phyloP scores from a whole-genome alignment of 306 rosid species.

The Fragaria vesca region DNA sequence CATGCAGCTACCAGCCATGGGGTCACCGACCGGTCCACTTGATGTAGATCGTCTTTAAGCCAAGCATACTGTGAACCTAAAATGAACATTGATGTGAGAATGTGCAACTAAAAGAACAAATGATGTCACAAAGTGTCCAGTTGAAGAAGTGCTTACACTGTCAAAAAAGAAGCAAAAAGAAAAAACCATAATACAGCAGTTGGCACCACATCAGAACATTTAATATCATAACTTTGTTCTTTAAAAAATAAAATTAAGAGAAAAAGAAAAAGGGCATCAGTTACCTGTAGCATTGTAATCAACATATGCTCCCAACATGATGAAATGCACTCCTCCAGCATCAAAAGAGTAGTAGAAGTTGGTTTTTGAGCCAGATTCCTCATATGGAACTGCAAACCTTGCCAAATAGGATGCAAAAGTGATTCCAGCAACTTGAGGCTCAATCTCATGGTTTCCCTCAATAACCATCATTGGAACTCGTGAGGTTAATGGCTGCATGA shows the following conservation, averaged over 20 bases:
- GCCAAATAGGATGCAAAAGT: slow-evolving; percentile 46
- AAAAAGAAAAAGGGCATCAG: neutral
- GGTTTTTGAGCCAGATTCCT: slow-evolving; percentile 71
- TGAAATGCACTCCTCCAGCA: slow-evolving; percentile 80
- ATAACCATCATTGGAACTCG: slow-evolving; percentile 73
- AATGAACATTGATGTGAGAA: slow-evolving; percentile 23
- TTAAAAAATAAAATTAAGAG: neutral
- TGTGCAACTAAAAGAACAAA: neutral
- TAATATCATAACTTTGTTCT: neutral
- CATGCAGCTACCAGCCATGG: slow-evolving; percentile 88
- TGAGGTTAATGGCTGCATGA: slow-evolving; percentile 82
- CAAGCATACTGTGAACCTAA: slow-evolving; percentile 83
- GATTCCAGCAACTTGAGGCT: slow-evolving; percentile 77
- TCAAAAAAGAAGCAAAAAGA: neutral
- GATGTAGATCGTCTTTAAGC: slow-evolving; percentile 60
- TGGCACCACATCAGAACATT: neutral
- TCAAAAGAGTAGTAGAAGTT: slow-evolving; percentile 82
- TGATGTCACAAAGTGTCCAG: neutral
- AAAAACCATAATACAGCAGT: neutral
- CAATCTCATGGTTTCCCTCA: slow-evolving; percentile 97
- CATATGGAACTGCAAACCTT: slow-evolving; percentile 75
- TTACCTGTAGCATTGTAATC: slow-evolving; percentile 59
- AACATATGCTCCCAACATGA: slow-evolving; percentile 85
- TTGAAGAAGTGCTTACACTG: neutral
- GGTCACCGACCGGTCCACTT: slow-evolving; percentile 55